Percentiles rank a stretch among this genome's conserved stretches.
Evolutionary conservation across 257 asterid genomes (phyloP).

Genomic region (Eucommia ulmoides): DNA sequence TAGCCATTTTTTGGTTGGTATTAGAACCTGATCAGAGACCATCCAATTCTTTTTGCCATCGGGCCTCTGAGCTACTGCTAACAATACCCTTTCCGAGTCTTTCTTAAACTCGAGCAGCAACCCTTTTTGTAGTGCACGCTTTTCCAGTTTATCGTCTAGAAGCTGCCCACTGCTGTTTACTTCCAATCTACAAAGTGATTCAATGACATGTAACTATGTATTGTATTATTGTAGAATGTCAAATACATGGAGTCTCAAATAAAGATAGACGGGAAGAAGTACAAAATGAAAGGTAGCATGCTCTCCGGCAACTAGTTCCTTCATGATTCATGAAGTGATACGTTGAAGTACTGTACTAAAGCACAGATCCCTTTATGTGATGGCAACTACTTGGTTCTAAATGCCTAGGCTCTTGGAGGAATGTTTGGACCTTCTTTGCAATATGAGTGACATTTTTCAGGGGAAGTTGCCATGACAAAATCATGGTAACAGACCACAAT

Average conservation of each 20-base stretch:
- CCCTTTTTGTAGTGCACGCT: conserved; percentile 53
- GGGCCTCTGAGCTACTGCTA: conserved; percentile 83
- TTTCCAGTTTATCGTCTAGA: conserved; percentile 40
- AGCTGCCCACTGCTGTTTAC: conserved; percentile 47
- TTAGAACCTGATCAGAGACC: conserved; percentile 81
- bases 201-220: neutral
- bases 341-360: neutral
- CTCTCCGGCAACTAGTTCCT: neutral
- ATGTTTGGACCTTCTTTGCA: too few species aligned
- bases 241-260: neutral
- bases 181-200: conserved; percentile 37
- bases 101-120: conserved; percentile 83
- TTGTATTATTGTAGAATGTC: neutral
- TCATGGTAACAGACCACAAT: too few species aligned
- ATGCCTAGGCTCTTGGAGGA: too few species aligned
- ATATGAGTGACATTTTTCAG: too few species aligned
- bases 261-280: neutral
- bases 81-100: conserved; percentile 66
- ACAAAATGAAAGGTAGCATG: neutral
- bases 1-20: conserved; percentile 21
- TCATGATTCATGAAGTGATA: neutral
- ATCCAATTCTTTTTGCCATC: conserved; percentile 98
- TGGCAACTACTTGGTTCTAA: neutral
- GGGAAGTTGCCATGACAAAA: too few species aligned
- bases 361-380: neutral